Percentiles rank a stretch among this genome's conserved stretches.
phyloP scores from a whole-genome alignment of 257 asterid species.

The Solanum megistacrolobum region DNA sequence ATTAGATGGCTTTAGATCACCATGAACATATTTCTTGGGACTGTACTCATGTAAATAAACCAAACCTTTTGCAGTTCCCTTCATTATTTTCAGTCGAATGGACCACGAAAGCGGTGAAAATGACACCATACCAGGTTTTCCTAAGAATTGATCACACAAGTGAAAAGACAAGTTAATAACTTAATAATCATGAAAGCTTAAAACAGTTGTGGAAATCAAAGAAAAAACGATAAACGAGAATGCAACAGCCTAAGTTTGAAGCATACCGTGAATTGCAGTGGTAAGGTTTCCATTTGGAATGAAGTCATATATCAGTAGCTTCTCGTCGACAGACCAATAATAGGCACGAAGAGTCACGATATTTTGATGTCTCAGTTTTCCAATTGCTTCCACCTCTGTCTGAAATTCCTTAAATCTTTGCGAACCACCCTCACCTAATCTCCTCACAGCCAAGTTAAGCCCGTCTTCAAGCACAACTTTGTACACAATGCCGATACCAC shows the following conservation, averaged over 20 bases:
- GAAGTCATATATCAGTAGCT: constrained; percentile 71
- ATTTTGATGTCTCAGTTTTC: constrained; percentile 77
- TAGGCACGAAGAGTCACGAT: constrained; percentile 71
- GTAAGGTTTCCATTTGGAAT: constrained; percentile 78
- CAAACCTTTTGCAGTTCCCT: constrained; percentile 79
- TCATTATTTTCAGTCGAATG: constrained; percentile 54
- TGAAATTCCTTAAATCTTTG: constrained; percentile 85
- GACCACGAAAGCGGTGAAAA: constrained; percentile 74
- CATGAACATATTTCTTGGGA: constrained; percentile 89
- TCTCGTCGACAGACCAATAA: constrained; percentile 93
- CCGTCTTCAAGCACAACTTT: constrained; percentile 92
- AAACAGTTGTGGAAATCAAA: background rate
- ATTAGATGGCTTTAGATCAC: constrained; percentile 87
- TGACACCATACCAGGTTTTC: constrained; percentile 58
- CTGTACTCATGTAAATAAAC: constrained; percentile 76
- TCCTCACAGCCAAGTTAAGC: constrained; percentile 63
- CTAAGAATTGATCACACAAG: constrained; percentile 17
- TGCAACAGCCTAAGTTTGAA: background rate
- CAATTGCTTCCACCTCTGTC: constrained; percentile 85
- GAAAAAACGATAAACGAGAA: background rate
- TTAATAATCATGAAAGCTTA: background rate
- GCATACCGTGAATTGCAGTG: constrained; percentile 69
- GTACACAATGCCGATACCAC: constrained; percentile 83
- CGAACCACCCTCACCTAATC: constrained; percentile 91
- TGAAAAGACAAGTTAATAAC: background rate